A percentile compares a stretch with the other conserved stretches of the same genome.
Evolutionary conservation across 441 rosid genomes (phyloP).

Genomic region (Isatis lusitanica): DNA sequence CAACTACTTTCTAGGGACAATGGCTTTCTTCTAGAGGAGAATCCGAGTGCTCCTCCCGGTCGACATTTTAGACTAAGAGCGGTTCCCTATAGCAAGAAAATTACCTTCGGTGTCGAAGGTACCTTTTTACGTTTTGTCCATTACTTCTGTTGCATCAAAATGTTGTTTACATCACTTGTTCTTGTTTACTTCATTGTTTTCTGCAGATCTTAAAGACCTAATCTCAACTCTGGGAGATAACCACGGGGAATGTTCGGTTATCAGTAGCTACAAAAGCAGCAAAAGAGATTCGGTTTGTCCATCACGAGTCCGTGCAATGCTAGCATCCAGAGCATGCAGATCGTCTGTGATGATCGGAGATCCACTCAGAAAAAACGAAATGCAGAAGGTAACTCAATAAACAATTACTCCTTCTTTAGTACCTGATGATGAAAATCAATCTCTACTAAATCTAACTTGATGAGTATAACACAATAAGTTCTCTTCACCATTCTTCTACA

Average conservation of each 20-base stretch:
- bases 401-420: background rate
- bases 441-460: background rate
- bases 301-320: constrained; percentile 85
- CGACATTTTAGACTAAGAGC: constrained; percentile 69
- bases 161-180: background rate
- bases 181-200: constrained; percentile 10
- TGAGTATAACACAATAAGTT: background rate
- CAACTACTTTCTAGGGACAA: constrained; percentile 59
- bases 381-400: constrained; percentile 67
- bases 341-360: constrained; percentile 92
- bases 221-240: constrained; percentile 79
- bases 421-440: background rate
- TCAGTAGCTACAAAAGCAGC: constrained; percentile 76
- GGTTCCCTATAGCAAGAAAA: constrained; percentile 90
- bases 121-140: constrained; percentile 25
- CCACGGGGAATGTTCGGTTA: constrained; percentile 78
- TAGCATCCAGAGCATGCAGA: constrained; percentile 92
- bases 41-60: constrained; percentile 74
- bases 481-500: background rate
- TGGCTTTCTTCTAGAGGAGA: constrained; percentile 90
- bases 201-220: constrained; percentile 87
- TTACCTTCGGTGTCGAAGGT: constrained; percentile 96
- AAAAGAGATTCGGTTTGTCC: constrained; percentile 83
- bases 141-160: constrained; percentile 3
- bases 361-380: constrained; percentile 78